Base-by-base conservation (phyloP, 164 flowering plant species). In the Umbellularia californica region DNA sequence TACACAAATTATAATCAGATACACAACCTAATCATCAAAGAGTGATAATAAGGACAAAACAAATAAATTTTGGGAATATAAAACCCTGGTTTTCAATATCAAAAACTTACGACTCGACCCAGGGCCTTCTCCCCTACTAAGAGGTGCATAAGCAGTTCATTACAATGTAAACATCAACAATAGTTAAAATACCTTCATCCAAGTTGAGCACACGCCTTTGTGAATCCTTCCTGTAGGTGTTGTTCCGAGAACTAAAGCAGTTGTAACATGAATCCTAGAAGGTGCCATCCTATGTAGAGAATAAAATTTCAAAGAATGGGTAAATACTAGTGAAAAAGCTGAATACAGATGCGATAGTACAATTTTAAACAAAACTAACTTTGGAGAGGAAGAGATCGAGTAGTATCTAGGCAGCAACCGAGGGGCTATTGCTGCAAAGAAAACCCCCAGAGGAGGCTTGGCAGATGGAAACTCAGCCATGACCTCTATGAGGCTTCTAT, bases 301-400 rank as follows among this genome's bases (percentile, higher is more conserved):
- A 30, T 17, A 67, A 13, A 58, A 22, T 64, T 64, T 14, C 30
- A 64, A 64, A 64, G 15, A 28, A 64, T 2, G 14, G 14, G 28
- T 30, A 67, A 30, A 13, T 67, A 67, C 20, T 2, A 67, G 19
- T 13, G 17, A 13, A 28, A 67, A 67, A 14, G 20, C 6, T 28
- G 17, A 67, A 33, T 28, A 20, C 47, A 67, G 30, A 27, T 19
- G 28, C 3, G 2, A 13, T 67, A 15, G 47, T 20, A 20, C 11
- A 22, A 64, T 64, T 64, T 25, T 22, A 67, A 67, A 28, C 35
- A 27, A 7, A 15, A 30, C 50, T 41, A 13, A 94, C 96, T 88
- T 90, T 2, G 97, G 97, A 27, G 99, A 95, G 35, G 99, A 95
- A 55, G 99, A 93, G 62, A 95, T 95, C 30, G 99, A 95, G 82